Evolutionary conservation across 2,329 filamentous ascomycete genomes (phyloP).

Genomic region (Fusarium abutilonis): DNA sequence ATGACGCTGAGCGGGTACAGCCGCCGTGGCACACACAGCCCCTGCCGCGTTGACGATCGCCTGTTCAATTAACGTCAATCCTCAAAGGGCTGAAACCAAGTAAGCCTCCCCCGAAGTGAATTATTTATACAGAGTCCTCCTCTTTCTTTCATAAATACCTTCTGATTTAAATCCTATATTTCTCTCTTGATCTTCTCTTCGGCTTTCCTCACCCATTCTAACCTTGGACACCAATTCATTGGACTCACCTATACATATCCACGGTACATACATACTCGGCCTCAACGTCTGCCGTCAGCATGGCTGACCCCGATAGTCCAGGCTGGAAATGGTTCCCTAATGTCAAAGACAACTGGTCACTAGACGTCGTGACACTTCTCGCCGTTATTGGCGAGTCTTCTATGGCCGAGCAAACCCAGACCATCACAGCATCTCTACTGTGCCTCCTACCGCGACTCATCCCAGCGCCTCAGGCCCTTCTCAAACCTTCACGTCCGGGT

Average conservation of each 20-base stretch:
- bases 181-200: not conserved
- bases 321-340: constrained; percentile 58
- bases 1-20: constrained; percentile 16
- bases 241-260: too few relatives aligned
- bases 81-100: too few relatives aligned
- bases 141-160: not conserved
- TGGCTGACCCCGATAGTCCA: constrained; percentile 42
- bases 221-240: too few relatives aligned
- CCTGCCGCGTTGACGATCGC: not conserved
- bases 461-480: constrained; percentile 70
- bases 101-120: not conserved
- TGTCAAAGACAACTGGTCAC: constrained; percentile 59
- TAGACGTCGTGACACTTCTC: constrained; percentile 70
- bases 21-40: constrained; percentile 31
- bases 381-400: constrained; percentile 70
- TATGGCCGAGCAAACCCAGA: constrained; percentile 66
- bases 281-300: constrained; percentile 10
- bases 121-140: not conserved
- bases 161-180: too few relatives aligned
- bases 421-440: constrained; percentile 66
- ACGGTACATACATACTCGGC: not conserved
- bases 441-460: constrained; percentile 69
- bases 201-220: not conserved
- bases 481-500: constrained; percentile 64
- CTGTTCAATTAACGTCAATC: too few relatives aligned